A percentile compares a stretch with the other conserved stretches of the same genome.
Evolutionary conservation across 2,329 filamentous ascomycete species (phyloP).

Genomic region (Aspergillus ibericus): DNA sequence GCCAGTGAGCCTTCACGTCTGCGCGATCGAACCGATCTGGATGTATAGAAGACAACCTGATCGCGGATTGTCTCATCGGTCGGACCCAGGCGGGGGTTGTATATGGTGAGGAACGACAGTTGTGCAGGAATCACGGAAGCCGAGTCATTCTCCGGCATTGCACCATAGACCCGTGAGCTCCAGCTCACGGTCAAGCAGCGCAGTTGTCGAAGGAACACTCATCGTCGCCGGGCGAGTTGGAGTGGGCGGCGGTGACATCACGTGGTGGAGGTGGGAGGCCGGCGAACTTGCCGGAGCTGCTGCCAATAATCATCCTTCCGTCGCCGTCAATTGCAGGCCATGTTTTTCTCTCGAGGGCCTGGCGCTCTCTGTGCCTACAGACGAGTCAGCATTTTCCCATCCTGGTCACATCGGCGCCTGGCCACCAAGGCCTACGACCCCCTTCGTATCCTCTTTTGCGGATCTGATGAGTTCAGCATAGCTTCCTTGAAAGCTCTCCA

Average conservation of each 20-base stretch:
- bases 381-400: slow-evolving; percentile 10
- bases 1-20: slow-evolving; percentile 14
- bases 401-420: slow-evolving; percentile 23
- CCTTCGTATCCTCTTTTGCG: slow-evolving; percentile 87
- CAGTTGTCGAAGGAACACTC: neutral
- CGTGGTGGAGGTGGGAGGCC: slow-evolving; percentile 23
- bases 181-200: slow-evolving; percentile 13
- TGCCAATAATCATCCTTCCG: slow-evolving; percentile 4
- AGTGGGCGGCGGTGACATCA: slow-evolving; percentile 33
- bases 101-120: slow-evolving; percentile 89
- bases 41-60: slow-evolving; percentile 93
- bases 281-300: slow-evolving; percentile 15
- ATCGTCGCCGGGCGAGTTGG: slow-evolving; percentile 15
- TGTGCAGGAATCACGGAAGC: slow-evolving; percentile 68
- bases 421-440: slow-evolving; percentile 50
- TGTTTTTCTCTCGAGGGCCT: slow-evolving; percentile 27
- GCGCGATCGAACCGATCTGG: slow-evolving; percentile 41
- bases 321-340: slow-evolving; percentile 14
- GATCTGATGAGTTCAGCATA: slow-evolving; percentile 87
- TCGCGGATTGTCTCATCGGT: slow-evolving; percentile 72
- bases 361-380: slow-evolving; percentile 26
- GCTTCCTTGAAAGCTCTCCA: slow-evolving; percentile 70
- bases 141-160: slow-evolving; percentile 41
- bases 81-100: slow-evolving; percentile 78
- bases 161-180: slow-evolving; percentile 25